Base-by-base conservation (phyloP, 2,329 filamentous ascomycete species). In the Coniochaeta hoffmannii region DNA sequence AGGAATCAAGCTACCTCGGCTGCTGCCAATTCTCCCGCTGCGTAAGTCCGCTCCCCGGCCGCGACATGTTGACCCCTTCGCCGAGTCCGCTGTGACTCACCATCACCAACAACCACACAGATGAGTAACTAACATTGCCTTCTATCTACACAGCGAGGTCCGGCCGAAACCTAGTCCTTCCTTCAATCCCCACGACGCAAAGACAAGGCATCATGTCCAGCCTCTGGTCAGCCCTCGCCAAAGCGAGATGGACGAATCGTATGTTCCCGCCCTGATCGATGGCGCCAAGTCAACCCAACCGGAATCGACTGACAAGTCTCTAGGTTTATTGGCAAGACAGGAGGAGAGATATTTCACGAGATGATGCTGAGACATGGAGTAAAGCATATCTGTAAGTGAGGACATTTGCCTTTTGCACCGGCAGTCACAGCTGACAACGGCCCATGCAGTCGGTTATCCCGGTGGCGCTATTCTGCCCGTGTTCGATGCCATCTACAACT, bases 401-500 rank as follows among this genome's bases (percentile, higher is more conserved):
- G 1, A 26, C 24, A 24, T 26, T 12, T 32, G 7, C 19, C 24
- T 14, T 34, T 50, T n/a, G 50, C 56, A 55, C 50, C 31, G 54
- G 44, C 17, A 38, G 46, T 35, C 46, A 15, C 12, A 51, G 53
- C 28, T 54, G 49, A 11, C 36, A 22, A n/a, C 44, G 56, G 59
- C n/a, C n/a, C 53, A 55, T 56, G 58, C 60, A 89, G 86, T 92
- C 67, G 88, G 88, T 59, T 97, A 97, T 75, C 90, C 93, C 62
- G 93, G 93, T 66, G 93, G 94, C 69, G 92, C 94, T 62, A 97
- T 97, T 74, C 86, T 97, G 34, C 94, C 94, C 65, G 93, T 97
- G 44, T 97, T 97, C 77, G 94, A 99, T 72, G 94, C 94, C 67
- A 97, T 99, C 69, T 96, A 96, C 82, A 96, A 97, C 78, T 97